Evolutionary conservation across 306 rosid genomes (phyloP), one percentile per base, ranked within the genome.

Genomic region (Rosa multiflora): DNA sequence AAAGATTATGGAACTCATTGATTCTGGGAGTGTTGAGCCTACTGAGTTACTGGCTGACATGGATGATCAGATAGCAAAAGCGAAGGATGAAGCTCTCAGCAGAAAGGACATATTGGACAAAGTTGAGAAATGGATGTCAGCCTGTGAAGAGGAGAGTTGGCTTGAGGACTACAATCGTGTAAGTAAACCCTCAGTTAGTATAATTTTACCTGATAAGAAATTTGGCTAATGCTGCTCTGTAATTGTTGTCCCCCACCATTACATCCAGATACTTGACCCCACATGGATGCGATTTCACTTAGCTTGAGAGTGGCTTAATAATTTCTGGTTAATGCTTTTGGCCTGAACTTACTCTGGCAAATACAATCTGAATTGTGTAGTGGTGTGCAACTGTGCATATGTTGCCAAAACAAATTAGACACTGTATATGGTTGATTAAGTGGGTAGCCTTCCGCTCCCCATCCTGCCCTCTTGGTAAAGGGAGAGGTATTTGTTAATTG

Each of bases 141-240:
- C 99, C 49, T 93, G 99, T 77, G 99, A 96, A 86, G 99, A 96
- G 86, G 99, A 96, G 88, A 93, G 99, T 81, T 96, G 99, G 99
- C 97, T 96, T 70, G 99, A 96, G 78, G 99, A 96, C 92, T 96
- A 96, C 79, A 96, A 88, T 86, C 93, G 98, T 87, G 99, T 96
- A 91, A 51, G 77, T 78, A 59, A 67, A 20, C 53, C 81, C 49
- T 81, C 69, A n/a, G 6, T 32, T n/a, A 29, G 37, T 10, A 14
- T 26, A 43, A 29, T 14, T 46, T 15, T 58, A 21, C 58, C 37
- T 76, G 47, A 67, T 39, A 35, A 18, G 26, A 40, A 40, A 67
- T 39, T 18, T 21, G 4, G 26, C 15, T 18, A 39, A 9, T 67
- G 49, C 72, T 17, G 49, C 15, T 67, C 14, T 3, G 7, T 39